Base-by-base conservation (phyloP, 768 basidiomycete species). In the Calocera viscosa region DNA sequence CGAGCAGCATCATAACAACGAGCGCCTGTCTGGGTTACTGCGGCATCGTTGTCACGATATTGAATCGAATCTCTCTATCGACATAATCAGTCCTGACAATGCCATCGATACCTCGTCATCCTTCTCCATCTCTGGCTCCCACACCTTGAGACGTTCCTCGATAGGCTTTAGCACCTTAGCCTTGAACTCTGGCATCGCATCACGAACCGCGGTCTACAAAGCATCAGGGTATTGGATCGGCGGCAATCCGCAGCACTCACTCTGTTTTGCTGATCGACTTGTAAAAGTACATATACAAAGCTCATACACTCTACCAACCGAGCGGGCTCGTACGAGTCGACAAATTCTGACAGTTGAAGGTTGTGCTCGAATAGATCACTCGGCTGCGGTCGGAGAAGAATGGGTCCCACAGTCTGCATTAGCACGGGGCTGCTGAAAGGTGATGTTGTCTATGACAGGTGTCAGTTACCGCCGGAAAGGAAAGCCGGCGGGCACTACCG, bases 281-380 rank as follows among this genome's bases (percentile, higher is more conserved):
- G 74, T 8, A 89, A 71, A 19, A 90, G 77, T 35, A 87, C 79
- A 69, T 87, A 90, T 72, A 86, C 88, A 64, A 90, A 79, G 19
- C 83, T 82, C 3, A 91, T 76, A 68, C 82, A 84, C 68, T 90
- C 88, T 0, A 82, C 79, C 26, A 91, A 76, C 43, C 89, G 78
- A 24, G 80, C 71, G n/a, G 84, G 77, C 71, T 90, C 89, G 10
- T 81, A 75, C 0, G 82, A 82, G 28, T 82, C 78, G 34, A 82
- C 76, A 17, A 89, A 77, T 40, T 82, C 82, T 16, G 78, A 74
- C 3, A 82, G 70, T 0, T 81, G 72, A 16, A 75, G 74, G 28
- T 71, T 22, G 2, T 71, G 65, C 1, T 49, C 35, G 33, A 89
- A 82, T 17, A 85, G 74, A 68, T 83, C 82, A 0, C 80, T 78